Conservation (phyloP, 1,139 yeast genomes). For the Ogataea hybrid region DNA sequence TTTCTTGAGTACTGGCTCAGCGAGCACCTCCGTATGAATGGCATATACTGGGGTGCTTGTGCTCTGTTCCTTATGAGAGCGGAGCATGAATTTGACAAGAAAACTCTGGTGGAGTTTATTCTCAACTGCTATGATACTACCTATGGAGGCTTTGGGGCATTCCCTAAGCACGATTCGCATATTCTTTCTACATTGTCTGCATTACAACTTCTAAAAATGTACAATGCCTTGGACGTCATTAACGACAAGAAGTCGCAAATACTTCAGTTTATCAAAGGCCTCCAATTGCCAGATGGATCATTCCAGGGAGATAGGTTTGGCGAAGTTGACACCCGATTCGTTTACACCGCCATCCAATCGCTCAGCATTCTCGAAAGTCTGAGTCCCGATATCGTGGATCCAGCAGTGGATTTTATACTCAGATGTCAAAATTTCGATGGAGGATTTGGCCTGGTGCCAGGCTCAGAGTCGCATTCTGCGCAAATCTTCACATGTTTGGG, state of each 20-base stretch:
- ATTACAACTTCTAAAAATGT: constrained; percentile 70
- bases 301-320: constrained; percentile 91
- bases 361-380: constrained; percentile 67
- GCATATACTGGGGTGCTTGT: constrained; percentile 92
- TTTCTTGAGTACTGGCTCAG: constrained; percentile 84
- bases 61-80: constrained; percentile 65
- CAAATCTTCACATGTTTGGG: constrained; percentile 89
- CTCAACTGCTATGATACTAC: constrained; percentile 58
- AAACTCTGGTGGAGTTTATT: constrained; percentile 66
- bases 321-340: constrained; percentile 89
- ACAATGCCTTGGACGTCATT: constrained; percentile 50
- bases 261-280: constrained; percentile 46
- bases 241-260: constrained; percentile 33
- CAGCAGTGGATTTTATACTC: constrained; percentile 64
- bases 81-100: constrained; percentile 53
- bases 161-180: constrained; percentile 88
- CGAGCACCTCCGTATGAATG: constrained; percentile 87
- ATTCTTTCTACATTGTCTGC: constrained; percentile 86
- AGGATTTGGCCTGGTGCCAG: constrained; percentile 91
- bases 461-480: constrained; percentile 94
- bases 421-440: constrained; percentile 91
- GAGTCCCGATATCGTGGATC: constrained; percentile 56
- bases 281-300: constrained; percentile 74
- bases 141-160: constrained; percentile 87
- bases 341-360: constrained; percentile 76